A percentile compares a stretch with the other conserved stretches of the same genome.
phyloP scores from a whole-genome alignment of 768 basidiomycete species.

The Phlebiopsis flavidoalba region DNA sequence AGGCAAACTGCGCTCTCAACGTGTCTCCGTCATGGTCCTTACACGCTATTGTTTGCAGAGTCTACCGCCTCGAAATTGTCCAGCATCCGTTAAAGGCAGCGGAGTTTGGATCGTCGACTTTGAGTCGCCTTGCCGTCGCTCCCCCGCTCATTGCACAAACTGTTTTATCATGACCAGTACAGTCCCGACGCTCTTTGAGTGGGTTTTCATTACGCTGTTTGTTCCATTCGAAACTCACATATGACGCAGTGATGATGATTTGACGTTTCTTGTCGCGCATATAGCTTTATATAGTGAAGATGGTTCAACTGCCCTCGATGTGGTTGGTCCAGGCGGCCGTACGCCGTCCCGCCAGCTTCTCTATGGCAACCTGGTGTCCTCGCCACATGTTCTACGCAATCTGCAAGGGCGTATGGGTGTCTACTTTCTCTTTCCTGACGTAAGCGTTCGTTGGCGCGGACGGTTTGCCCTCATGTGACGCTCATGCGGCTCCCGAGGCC shows the following conservation, averaged over 20 bases:
- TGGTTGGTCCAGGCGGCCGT: conserved; percentile 36
- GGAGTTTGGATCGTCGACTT: conserved; percentile 67
- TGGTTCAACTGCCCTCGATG: conserved; percentile 57
- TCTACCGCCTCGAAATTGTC: conserved; percentile 79
- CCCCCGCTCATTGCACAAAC: conserved; percentile 80
- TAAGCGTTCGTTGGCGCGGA: conserved; percentile 77
- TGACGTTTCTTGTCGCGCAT: conserved; percentile 85
- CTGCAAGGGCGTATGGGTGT: conserved; percentile 75
- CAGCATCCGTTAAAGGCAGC: conserved; percentile 83
- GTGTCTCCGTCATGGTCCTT: background rate
- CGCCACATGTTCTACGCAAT: conserved; percentile 75
- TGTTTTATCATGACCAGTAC: conserved; percentile 66
- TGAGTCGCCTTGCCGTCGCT: conserved; percentile 78
- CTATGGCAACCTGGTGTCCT: conserved; percentile 83
- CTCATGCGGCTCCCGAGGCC: conserved; percentile 74
- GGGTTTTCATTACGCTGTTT: conserved; percentile 31
- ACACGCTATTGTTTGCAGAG: conserved; percentile 16
- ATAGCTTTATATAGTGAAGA: conserved; percentile 71
- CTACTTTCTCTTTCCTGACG: conserved; percentile 89
- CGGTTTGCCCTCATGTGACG: conserved; percentile 68
- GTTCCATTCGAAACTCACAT: conserved; percentile 3
- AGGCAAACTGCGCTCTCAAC: background rate
- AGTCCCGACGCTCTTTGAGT: conserved; percentile 78
- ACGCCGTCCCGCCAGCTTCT: conserved; percentile 52
- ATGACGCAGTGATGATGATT: conserved; percentile 65